Percentiles rank a stretch among this genome's conserved stretches.
Evolutionary conservation across 2,329 filamentous ascomycete genomes (phyloP).

Genomic region (Aspergillus fumigatus): DNA sequence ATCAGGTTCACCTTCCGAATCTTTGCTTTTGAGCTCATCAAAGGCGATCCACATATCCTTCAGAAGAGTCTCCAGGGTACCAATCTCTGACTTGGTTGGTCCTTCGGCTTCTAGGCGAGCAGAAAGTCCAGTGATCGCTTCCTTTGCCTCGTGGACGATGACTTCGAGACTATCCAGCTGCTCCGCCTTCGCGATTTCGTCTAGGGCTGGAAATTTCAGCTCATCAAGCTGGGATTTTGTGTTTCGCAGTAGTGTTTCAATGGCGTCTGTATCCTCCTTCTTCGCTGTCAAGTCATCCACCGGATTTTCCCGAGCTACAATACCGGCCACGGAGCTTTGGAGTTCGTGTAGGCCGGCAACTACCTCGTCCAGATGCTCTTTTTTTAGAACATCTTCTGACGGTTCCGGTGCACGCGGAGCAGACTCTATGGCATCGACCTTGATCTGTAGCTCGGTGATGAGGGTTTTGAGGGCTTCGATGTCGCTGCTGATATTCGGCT

Average conservation of each 20-base stretch:
- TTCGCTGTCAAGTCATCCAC: constrained; percentile 54
- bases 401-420: constrained; percentile 37
- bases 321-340: constrained; percentile 54
- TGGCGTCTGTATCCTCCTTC: constrained; percentile 82
- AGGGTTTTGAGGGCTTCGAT: constrained; percentile 82
- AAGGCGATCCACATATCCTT: constrained; percentile 71
- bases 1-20: constrained; percentile 45
- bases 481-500: constrained; percentile 57
- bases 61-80: constrained; percentile 70
- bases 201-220: constrained; percentile 58
- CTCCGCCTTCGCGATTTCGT: constrained; percentile 62
- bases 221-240: constrained; percentile 86
- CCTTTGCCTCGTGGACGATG: constrained; percentile 69
- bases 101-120: constrained; percentile 63
- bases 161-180: constrained; percentile 60
- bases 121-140: constrained; percentile 63
- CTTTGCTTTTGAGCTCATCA: constrained; percentile 60
- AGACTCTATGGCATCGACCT: constrained; percentile 71
- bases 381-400: constrained; percentile 42
- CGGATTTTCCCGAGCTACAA: constrained; percentile 42
- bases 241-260: constrained; percentile 85
- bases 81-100: constrained; percentile 74
- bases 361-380: constrained; percentile 44
- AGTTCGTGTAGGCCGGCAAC: constrained; percentile 47
- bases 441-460: constrained; percentile 75